Conservation (phyloP, 78 protist genomes). For the Polysphondylium violaceum region DNA sequence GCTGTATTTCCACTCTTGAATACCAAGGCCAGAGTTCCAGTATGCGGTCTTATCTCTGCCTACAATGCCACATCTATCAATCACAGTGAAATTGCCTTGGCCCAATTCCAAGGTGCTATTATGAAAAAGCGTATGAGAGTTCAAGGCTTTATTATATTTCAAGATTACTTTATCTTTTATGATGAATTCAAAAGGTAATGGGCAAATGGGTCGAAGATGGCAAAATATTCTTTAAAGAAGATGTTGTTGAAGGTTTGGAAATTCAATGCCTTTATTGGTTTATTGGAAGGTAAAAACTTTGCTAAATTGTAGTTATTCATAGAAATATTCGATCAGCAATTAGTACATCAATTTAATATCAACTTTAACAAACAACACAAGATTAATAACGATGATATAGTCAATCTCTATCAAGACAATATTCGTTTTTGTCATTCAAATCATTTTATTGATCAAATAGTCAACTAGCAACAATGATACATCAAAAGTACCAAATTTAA, state of each 20-base stretch:
- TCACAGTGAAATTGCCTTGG: neutral
- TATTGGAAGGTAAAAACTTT: neutral
- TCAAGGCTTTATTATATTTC: constrained; percentile 73
- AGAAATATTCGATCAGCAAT: too few species aligned
- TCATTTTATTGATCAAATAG: too few species aligned
- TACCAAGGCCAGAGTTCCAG: constrained; percentile 13
- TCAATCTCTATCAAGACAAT: too few species aligned
- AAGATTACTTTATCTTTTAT: neutral
- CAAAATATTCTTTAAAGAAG: constrained; percentile 36
- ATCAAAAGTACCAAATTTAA: too few species aligned
- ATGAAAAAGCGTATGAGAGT: constrained; percentile 39
- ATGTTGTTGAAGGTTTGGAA: constrained; percentile 69
- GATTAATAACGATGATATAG: too few species aligned
- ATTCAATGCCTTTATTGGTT: constrained; percentile 33
- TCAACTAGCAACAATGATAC: too few species aligned
- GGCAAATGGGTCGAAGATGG: constrained; percentile 12
- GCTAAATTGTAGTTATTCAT: too few species aligned
- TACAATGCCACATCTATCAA: constrained; percentile 51
- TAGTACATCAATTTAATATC: too few species aligned
- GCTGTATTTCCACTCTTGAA: constrained; percentile 31
- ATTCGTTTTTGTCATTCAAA: too few species aligned
- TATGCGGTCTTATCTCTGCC: constrained; percentile 72
- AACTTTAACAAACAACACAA: too few species aligned
- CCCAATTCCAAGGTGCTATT: neutral
- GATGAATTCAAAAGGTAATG: neutral